A percentile compares a stretch with the other conserved stretches of the same genome.
These are phyloP conservation scores for Arabidopsis hybrid DNA, from an alignment of 441 rosid species.

Conservation along the genomic window DNA sequence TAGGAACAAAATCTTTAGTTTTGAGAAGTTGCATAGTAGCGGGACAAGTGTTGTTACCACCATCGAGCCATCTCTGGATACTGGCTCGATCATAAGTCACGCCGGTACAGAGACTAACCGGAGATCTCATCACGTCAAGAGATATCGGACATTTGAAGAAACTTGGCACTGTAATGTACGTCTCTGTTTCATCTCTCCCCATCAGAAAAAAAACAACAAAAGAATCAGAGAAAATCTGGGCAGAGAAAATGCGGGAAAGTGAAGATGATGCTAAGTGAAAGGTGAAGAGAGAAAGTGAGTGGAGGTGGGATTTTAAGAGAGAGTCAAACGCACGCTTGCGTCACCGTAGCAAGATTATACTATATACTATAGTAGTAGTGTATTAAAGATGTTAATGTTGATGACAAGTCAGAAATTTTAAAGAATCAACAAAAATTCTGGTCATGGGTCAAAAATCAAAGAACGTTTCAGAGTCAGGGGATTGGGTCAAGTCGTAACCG, in stretches of 20 bases:
- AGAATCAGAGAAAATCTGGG: conserved; percentile 25
- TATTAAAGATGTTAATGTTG: background rate
- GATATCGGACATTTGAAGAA: conserved; percentile 89
- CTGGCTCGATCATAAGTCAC: conserved; percentile 92
- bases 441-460: conserved; percentile 63
- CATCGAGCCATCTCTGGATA: conserved; percentile 86
- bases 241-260: conserved; percentile 32
- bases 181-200: conserved; percentile 71
- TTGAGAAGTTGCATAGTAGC: conserved; percentile 93
- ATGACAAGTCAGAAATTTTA: background rate
- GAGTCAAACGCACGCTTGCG: conserved; percentile 64
- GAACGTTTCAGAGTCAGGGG: conserved; percentile 11
- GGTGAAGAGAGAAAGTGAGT: conserved; percentile 34
- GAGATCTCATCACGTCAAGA: conserved; percentile 89
- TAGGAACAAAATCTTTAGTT: conserved; percentile 73
- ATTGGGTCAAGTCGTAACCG: conserved; percentile 46
- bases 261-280: conserved; percentile 31
- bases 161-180: conserved; percentile 77
- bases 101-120: conserved; percentile 90
- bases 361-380: background rate
- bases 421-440: conserved; percentile 30
- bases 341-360: conserved; percentile 37
- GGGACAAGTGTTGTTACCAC: conserved; percentile 88
- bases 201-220: conserved; percentile 31
- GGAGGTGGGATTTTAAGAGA: conserved; percentile 44